Conservation (phyloP, 1,284 basidiomycete genomes). For the Cryptococcus jaspeensis region DNA sequence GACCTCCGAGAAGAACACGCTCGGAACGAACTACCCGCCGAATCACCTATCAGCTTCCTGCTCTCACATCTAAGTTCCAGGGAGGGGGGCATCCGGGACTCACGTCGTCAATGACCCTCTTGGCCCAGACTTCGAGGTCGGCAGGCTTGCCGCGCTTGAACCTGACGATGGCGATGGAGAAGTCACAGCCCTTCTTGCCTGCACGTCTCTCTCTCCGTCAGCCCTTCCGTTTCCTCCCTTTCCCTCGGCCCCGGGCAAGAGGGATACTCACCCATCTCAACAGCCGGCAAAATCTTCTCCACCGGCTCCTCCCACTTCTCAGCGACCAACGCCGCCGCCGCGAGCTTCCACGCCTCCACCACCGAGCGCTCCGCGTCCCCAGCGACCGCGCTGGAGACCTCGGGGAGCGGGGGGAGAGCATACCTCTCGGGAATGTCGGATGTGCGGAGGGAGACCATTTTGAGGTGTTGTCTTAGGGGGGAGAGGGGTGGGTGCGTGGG, state of each 20-base stretch:
- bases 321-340: constrained; percentile 75
- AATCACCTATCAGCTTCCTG: constrained; percentile 51
- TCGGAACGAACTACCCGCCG: constrained; percentile 54
- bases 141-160: constrained; percentile 80
- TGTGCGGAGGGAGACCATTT: constrained; percentile 3
- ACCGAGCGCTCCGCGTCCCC: constrained; percentile 67
- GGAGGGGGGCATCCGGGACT: too few species aligned
- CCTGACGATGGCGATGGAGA: constrained; percentile 85
- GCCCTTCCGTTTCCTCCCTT: too few species aligned
- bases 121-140: constrained; percentile 67
- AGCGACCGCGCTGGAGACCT: constrained; percentile 61
- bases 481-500: not conserved
- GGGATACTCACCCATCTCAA: constrained; percentile 61
- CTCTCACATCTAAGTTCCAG: not conserved
- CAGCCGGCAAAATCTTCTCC: constrained; percentile 75
- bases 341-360: constrained; percentile 79
- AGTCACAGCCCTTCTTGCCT: constrained; percentile 89
- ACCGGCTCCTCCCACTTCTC: constrained; percentile 67
- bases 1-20: constrained; percentile 52
- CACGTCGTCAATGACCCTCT: constrained; percentile 71
- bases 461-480: constrained; percentile 6
- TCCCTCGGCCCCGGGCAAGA: not conserved
- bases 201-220: not conserved
- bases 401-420: constrained; percentile 54
- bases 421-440: constrained; percentile 19